phyloP scores from a whole-genome alignment of 2,329 filamentous ascomycete genomes.

The Endoconidiophora laricicola region DNA sequence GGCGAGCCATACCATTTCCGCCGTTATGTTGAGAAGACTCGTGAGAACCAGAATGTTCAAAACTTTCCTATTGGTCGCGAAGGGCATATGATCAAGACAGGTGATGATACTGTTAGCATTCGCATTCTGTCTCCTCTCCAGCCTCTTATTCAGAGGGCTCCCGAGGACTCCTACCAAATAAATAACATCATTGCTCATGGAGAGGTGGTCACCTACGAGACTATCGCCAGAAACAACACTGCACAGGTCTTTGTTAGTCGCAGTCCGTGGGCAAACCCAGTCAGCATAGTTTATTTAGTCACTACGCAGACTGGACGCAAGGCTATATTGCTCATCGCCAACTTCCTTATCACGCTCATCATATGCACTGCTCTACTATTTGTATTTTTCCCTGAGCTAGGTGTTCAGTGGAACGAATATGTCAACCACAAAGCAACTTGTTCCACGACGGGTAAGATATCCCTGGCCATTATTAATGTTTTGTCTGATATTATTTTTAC shows the following conservation, averaged over 20 bases:
- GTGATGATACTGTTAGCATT: not conserved
- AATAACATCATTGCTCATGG: conserved; percentile 1
- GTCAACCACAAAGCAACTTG: too few species aligned
- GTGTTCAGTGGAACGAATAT: too few species aligned
- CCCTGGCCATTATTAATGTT: too few species aligned
- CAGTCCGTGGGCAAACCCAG: too few species aligned
- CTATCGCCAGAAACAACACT: not conserved
- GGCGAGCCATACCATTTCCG: conserved; percentile 8
- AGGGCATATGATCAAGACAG: not conserved
- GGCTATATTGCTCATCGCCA: not conserved
- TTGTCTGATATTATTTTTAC: too few species aligned
- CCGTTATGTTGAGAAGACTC: not conserved
- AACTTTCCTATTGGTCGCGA: not conserved
- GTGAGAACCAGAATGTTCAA: not conserved
- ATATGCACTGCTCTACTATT: too few species aligned
- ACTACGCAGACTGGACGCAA: not conserved
- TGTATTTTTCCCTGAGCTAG: too few species aligned
- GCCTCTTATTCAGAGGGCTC: conserved; percentile 1
- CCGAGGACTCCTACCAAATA: not conserved
- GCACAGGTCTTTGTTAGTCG: not conserved
- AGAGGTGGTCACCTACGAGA: conserved; percentile 9
- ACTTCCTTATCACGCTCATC: not conserved
- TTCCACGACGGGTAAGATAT: too few species aligned
- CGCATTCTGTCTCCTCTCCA: conserved; percentile 4
- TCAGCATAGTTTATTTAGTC: not conserved